Conservation (phyloP, 257 asterid species). For the Primulina eburnea region DNA sequence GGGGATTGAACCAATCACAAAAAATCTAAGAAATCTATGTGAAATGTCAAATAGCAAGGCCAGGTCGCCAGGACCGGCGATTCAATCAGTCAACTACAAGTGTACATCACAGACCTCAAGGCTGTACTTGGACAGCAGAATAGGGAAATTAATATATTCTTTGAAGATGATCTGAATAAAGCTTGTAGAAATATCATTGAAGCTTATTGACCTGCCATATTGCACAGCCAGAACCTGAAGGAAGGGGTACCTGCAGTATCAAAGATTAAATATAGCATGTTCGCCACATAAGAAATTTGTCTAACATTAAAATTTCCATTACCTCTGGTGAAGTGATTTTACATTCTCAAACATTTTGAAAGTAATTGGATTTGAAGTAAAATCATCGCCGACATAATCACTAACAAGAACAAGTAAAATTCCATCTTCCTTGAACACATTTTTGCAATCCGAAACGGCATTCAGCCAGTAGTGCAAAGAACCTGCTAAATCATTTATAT, state of each 20-base stretch:
- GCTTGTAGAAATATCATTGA: conserved; percentile 38
- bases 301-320: conserved; percentile 18
- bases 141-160: conserved; percentile 69
- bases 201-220: conserved; percentile 36
- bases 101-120: conserved; percentile 49
- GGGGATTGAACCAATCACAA: neutral
- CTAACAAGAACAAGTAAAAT: conserved; percentile 51
- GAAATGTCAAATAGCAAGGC: conserved; percentile 11
- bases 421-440: conserved; percentile 47
- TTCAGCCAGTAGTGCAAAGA: conserved; percentile 74
- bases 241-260: conserved; percentile 62
- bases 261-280: conserved; percentile 23
- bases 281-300: conserved; percentile 18
- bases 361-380: conserved; percentile 35
- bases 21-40: conserved; percentile 10
- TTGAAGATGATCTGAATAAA: conserved; percentile 46
- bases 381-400: conserved; percentile 41
- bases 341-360: conserved; percentile 51
- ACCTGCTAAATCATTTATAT: conserved; percentile 47
- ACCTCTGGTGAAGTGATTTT: conserved; percentile 82
- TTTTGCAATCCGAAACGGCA: conserved; percentile 31
- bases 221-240: conserved; percentile 72
- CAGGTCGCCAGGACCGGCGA: conserved; percentile 1
- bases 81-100: conserved; percentile 19
- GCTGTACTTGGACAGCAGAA: conserved; percentile 50